Percentiles rank a stretch among this genome's conserved stretches.
These are phyloP conservation scores for Phytopythium mirpurense DNA, from an alignment of 352 stramenopile genomes.

Conservation along the genomic window DNA sequence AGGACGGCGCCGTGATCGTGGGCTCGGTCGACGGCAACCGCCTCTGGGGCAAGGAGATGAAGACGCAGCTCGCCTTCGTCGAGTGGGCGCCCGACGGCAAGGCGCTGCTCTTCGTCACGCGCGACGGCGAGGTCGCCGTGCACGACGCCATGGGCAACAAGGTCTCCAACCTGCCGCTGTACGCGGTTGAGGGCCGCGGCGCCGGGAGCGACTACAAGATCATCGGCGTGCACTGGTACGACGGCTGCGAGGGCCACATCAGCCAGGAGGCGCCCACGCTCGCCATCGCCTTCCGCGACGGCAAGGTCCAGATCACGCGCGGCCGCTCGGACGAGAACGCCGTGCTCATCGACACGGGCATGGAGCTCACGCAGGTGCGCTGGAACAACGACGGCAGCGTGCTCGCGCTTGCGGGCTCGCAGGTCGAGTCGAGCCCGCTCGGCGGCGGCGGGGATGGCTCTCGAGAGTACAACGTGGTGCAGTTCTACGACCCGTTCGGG, in stretches of 20 bases:
- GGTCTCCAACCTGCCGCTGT: slow-evolving; percentile 72
- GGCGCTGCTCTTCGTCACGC: slow-evolving; percentile 86
- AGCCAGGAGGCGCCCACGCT: slow-evolving; percentile 86
- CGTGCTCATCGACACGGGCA: slow-evolving; percentile 89
- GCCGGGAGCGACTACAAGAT: slow-evolving; percentile 61
- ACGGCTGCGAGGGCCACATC: slow-evolving; percentile 85
- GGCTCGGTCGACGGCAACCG: slow-evolving; percentile 92
- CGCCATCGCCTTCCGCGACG: slow-evolving; percentile 89
- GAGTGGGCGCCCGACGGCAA: slow-evolving; percentile 92
- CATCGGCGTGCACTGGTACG: slow-evolving; percentile 81
- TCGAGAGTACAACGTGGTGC: slow-evolving; percentile 81
- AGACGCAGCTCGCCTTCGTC: slow-evolving; percentile 88
- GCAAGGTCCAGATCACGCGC: slow-evolving; percentile 89
- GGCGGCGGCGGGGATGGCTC: slow-evolving; percentile 14
- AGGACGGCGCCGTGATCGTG: slow-evolving; percentile 93
- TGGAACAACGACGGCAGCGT: slow-evolving; percentile 93
- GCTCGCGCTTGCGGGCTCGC: slow-evolving; percentile 79
- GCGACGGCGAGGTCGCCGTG: slow-evolving; percentile 78
- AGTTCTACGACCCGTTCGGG: slow-evolving; percentile 92
- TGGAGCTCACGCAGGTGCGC: slow-evolving; percentile 73
- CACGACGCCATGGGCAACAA: slow-evolving; percentile 88
- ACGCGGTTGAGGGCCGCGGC: slow-evolving; percentile 54
- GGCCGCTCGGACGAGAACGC: slow-evolving; percentile 82
- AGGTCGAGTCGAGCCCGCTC: slow-evolving; percentile 30
- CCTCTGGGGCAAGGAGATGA: slow-evolving; percentile 94